A percentile compares a stretch with the other conserved stretches of the same genome.
phyloP scores from a whole-genome alignment of 208 protist species.

The Wallacemonas sp. region DNA sequence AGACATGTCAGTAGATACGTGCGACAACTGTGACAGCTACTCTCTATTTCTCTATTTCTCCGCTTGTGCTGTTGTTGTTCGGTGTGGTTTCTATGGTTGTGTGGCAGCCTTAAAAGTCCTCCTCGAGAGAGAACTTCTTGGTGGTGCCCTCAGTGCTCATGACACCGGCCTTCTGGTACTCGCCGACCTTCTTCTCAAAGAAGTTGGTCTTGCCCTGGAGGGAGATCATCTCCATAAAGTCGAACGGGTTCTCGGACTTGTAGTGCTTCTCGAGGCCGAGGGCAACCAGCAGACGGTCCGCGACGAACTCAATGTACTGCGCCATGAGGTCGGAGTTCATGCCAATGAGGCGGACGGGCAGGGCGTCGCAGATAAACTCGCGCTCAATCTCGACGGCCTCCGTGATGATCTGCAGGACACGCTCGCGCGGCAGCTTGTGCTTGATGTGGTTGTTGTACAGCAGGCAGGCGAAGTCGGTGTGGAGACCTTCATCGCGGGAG shows the following conservation, averaged over 20 bases:
- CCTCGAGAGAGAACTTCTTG: slow-evolving; percentile 89
- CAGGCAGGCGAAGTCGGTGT: slow-evolving; percentile 99
- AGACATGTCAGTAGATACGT: no score
- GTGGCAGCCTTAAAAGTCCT: slow-evolving; percentile 84
- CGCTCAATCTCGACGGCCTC: slow-evolving; percentile 97
- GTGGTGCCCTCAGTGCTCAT: slow-evolving; percentile 78
- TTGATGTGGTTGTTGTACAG: slow-evolving; percentile 94
- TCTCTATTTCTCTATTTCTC: no score
- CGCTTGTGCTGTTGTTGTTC: no score
- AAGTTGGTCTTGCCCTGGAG: slow-evolving; percentile 99
- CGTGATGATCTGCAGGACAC: slow-evolving; percentile 89
- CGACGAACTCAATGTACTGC: slow-evolving; percentile 99
- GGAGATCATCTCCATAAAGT: slow-evolving; percentile 99
- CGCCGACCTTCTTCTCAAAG: slow-evolving; percentile 98
- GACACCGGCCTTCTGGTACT: slow-evolving; percentile 98
- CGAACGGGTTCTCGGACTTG: slow-evolving; percentile 98
- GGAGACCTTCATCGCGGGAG: slow-evolving; percentile 98
- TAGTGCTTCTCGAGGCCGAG: slow-evolving; percentile 96
- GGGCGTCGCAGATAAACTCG: slow-evolving; percentile 97
- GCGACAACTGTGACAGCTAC: no score
- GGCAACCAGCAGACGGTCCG: slow-evolving; percentile 97
- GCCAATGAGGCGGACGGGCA: slow-evolving; percentile 98
- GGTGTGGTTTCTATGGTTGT: background rate
- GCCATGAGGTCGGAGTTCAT: slow-evolving; percentile 99
- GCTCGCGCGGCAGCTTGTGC: slow-evolving; percentile 87